Evolutionary conservation across 1,284 basidiomycete species (phyloP), one percentile per base, ranked within the genome.

Genomic region (Pulveroboletus ridleyi): DNA sequence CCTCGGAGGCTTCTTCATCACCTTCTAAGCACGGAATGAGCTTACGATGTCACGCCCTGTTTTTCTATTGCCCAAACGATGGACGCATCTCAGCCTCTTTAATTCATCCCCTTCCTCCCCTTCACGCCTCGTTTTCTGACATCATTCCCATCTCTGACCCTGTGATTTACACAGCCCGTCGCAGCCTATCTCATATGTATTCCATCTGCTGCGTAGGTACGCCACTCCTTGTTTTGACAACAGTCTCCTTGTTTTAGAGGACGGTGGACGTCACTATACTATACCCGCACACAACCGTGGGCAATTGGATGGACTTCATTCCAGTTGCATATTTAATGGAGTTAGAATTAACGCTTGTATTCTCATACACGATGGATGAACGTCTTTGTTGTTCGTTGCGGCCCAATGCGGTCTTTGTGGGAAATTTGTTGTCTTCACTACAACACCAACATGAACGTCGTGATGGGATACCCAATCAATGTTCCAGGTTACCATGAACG

Each of bases 401-500:
- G 29, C 13, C 35, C 11, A 13, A n/a, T 39, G 35, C 13, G 6
- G 29, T 6, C 29, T 29, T 29, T 29, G 29, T 39, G 35, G 35
- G 35, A 39, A 39, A 39, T 39, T 39, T 39, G 35, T 39, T 39
- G 35, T 39, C 35, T 39, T 39, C 35, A 39, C 35, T 52, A 10
- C 23, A 29, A 25, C 41, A 57, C n/a, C n/a, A 23, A 47, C 6
- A 22, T 39, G 22, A 39, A 39, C 13, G 35, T 15, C 33, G 29
- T 29, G 53, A 29, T 29, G 29, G 29, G 29, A 29, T 29, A 29
- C 29, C 29, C 29, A 29, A 29, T 29, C 29, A 29, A 29, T 29
- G 29, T 29, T 29, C 29, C 29, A 29, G 35, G 64, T 64, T 61
- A 50, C 66, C 61, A 68, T 70, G 68, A 41, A n/a, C 47, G 68